phyloP scores from a whole-genome alignment of 495 filamentous ascomycete genomes.

The Amphirosellinia nigrospora region DNA sequence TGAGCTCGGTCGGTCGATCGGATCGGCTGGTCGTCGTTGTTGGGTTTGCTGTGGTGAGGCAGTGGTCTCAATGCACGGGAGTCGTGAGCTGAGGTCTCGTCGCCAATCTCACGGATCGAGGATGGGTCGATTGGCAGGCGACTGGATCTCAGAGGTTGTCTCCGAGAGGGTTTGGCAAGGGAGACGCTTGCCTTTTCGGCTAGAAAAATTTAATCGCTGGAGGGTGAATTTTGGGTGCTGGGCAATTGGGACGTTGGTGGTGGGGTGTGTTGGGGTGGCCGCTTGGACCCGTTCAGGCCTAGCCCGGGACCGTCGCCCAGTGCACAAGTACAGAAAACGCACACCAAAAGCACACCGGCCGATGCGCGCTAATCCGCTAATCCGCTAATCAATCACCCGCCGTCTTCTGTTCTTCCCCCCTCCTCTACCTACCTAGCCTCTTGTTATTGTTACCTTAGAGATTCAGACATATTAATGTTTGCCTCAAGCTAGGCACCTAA shows the following conservation, averaged over 20 bases:
- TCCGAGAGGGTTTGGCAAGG: slow-evolving; percentile 27
- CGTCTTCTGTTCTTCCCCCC: not conserved
- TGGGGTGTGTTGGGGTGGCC: slow-evolving; percentile 21
- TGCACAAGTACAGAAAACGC: slow-evolving; percentile 10
- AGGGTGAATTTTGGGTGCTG: slow-evolving; percentile 26
- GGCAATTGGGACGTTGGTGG: slow-evolving; percentile 28
- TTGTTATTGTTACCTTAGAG: no score
- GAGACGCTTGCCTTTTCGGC: slow-evolving; percentile 27
- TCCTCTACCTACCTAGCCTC: not conserved
- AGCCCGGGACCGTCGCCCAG: no score
- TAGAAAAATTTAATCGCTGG: slow-evolving; percentile 29
- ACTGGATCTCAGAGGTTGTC: slow-evolving; percentile 21
- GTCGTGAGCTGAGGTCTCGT: slow-evolving; percentile 5
- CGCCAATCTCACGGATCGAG: slow-evolving; percentile 24
- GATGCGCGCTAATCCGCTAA: not conserved
- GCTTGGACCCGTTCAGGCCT: slow-evolving; percentile 20
- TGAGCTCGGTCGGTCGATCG: slow-evolving; percentile 27
- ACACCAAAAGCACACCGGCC: not conserved
- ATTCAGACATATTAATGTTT: no score
- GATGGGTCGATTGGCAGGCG: slow-evolving; percentile 27
- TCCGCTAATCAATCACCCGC: not conserved
- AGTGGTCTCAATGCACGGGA: not conserved
- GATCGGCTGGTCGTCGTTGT: not conserved
- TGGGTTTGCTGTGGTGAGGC: not conserved
- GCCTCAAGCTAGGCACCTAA: no score